Percentiles rank a stretch among this genome's conserved stretches.
phyloP scores from a whole-genome alignment of 1,284 basidiomycete genomes.

The Microstroma glucosiphilum region DNA sequence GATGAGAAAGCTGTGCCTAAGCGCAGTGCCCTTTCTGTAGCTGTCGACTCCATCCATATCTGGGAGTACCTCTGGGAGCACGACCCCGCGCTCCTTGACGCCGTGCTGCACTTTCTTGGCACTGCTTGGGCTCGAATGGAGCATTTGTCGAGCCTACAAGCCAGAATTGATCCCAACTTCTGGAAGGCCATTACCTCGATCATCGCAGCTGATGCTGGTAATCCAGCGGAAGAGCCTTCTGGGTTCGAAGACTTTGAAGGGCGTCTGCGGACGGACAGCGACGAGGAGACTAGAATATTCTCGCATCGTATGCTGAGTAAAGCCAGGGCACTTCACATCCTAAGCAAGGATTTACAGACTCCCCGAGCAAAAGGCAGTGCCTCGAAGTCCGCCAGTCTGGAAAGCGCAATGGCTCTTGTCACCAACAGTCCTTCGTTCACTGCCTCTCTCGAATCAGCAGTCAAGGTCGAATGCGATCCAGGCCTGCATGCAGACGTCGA shows the following conservation, averaged over 20 bases:
- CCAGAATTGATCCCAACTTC: slow-evolving; percentile 60
- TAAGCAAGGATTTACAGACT: slow-evolving; percentile 50
- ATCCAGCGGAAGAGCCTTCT: slow-evolving; percentile 19
- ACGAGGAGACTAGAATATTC: slow-evolving; percentile 44
- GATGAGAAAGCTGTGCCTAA: slow-evolving; percentile 31
- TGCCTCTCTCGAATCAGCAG: slow-evolving; percentile 60
- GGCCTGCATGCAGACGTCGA: slow-evolving; percentile 59
- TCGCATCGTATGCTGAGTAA: slow-evolving; percentile 68
- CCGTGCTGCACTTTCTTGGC: slow-evolving; percentile 70
- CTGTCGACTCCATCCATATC: slow-evolving; percentile 61
- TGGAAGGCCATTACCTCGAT: slow-evolving; percentile 64
- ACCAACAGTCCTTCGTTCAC: not conserved
- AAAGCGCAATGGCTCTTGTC: slow-evolving; percentile 5
- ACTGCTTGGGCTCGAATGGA: slow-evolving; percentile 77
- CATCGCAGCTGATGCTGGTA: slow-evolving; percentile 62
- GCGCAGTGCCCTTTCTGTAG: slow-evolving; percentile 52
- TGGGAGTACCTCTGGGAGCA: slow-evolving; percentile 70
- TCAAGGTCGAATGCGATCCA: slow-evolving; percentile 65
- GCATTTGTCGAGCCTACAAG: slow-evolving; percentile 60
- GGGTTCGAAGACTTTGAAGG: slow-evolving; percentile 13
- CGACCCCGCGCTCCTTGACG: slow-evolving; percentile 69
- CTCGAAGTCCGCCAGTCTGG: slow-evolving; percentile 54
- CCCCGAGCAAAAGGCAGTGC: slow-evolving; percentile 26
- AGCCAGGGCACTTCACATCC: slow-evolving; percentile 66
- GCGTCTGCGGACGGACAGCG: slow-evolving; percentile 53